Percentiles rank a stretch among this genome's conserved stretches.
phyloP scores from a whole-genome alignment of 352 stramenopile genomes.

The Globisporangium heterothallicum region DNA sequence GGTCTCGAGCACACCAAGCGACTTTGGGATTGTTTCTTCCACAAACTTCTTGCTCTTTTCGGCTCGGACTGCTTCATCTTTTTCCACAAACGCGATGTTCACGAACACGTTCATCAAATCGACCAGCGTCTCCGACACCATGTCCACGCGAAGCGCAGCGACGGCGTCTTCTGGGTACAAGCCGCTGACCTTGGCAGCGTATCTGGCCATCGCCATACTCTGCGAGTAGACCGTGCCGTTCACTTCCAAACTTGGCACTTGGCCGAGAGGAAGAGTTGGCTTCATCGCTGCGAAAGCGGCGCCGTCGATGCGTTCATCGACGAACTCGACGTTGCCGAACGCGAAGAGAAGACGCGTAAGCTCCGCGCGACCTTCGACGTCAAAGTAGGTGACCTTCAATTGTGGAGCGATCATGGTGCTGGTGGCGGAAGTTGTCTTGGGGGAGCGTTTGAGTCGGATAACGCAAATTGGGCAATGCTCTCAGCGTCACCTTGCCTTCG shows the following conservation, averaged over 20 bases:
- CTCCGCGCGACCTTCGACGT: conserved; percentile 38
- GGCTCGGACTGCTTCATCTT: conserved; percentile 22
- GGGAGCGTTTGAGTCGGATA: neutral
- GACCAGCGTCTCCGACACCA: conserved; percentile 12
- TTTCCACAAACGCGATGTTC: conserved; percentile 21
- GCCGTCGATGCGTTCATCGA: conserved; percentile 21
- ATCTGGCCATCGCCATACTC: conserved; percentile 36
- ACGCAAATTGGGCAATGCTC: neutral
- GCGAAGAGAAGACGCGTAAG: conserved; percentile 38
- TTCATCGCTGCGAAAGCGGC: conserved; percentile 32
- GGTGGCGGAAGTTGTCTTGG: too few species aligned
- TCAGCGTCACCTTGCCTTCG: too few species aligned
- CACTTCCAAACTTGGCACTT: conserved; percentile 33
- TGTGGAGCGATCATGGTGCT: conserved; percentile 6
- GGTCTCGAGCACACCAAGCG: conserved; percentile 32
- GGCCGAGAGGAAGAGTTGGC: conserved; percentile 29
- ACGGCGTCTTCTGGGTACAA: conserved; percentile 26
- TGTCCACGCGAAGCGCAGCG: conserved; percentile 24
- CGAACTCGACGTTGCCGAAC: conserved; percentile 34
- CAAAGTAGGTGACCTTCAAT: conserved; percentile 66
- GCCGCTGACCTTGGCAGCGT: conserved; percentile 30
- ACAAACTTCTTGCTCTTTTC: conserved; percentile 6
- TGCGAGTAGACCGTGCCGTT: conserved; percentile 30
- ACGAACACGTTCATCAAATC: conserved; percentile 11
- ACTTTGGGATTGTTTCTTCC: conserved; percentile 2